Base-by-base conservation (phyloP, 371 early-diverging fungal species). In the Aphelidium insulamus region DNA sequence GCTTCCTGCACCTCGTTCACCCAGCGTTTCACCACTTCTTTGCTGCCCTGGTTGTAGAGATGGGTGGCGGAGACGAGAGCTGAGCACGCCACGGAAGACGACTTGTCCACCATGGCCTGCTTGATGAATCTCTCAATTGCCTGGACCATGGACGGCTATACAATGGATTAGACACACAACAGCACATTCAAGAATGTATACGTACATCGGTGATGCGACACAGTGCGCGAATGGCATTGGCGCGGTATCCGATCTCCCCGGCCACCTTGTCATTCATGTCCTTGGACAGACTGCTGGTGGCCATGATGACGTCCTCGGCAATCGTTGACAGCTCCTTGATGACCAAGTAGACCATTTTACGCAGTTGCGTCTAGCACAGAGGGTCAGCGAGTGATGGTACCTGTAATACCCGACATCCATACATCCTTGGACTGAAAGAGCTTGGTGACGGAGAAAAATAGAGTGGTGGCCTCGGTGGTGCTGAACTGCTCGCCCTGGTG, bases 301-400 rank as follows among this genome's bases (percentile, higher is more conserved):
- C 86, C 82, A 94, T 87, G 45, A 94, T 84, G 21, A 90, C 88
- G 62, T 92, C 83, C 49, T 92, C 82, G 32, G 92, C 85, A 36
- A 77, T 68, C 14, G 63, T 67, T 26, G 88, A 71, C 11, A 97
- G 66, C 52, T 91, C 91, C 53, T 92, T 92, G 57, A 97, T 94
- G 30, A 80, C 77, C 31, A 94, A 60, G 47, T 94, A 92, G 41
- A 92, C 78, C 72, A 87, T 79, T 61, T 91, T 91, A 35, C 97
- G 77, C 41, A 97, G 49, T 5, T 76, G 60, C 24, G 71, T 67
- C 79, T 92, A 60, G 3, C 12, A 2, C 28, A 3, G 5, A 23
- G 28, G 28, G 3, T 2, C 3, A 23, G 17, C 12, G 17, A 32
- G 17, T 2, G 3, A 3, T 3, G 17, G 17, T 3, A 5, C 3